phyloP scores from a whole-genome alignment of 2,329 filamentous ascomycete genomes.

The Cordyceps javanica region DNA sequence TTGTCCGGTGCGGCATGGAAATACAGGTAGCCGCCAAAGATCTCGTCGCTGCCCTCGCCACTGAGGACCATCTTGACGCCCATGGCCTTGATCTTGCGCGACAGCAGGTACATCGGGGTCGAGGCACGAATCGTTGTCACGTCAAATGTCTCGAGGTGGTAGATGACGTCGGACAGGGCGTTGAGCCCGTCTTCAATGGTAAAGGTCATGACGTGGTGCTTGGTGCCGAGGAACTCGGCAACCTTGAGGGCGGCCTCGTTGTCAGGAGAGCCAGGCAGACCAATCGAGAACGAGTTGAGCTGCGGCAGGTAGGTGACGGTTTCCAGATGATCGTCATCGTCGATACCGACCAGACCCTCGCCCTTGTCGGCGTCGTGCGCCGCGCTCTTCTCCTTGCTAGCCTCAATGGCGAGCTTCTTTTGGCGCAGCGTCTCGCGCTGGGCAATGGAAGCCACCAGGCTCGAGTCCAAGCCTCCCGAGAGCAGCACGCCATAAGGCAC shows the following conservation, averaged over 20 bases:
- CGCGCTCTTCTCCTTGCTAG: slow-evolving; percentile 34
- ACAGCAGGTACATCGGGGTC: slow-evolving; percentile 96
- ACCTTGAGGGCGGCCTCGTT: slow-evolving; percentile 88
- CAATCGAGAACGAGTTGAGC: slow-evolving; percentile 98
- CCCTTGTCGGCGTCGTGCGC: slow-evolving; percentile 51
- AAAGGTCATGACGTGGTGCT: slow-evolving; percentile 97
- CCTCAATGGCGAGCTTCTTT: slow-evolving; percentile 55
- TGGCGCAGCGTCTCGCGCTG: slow-evolving; percentile 83
- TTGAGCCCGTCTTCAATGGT: slow-evolving; percentile 96
- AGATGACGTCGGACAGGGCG: slow-evolving; percentile 94
- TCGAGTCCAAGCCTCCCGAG: slow-evolving; percentile 93
- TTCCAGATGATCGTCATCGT: slow-evolving; percentile 82
- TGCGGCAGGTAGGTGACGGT: slow-evolving; percentile 89
- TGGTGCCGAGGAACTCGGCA: slow-evolving; percentile 92
- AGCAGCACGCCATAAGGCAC: slow-evolving; percentile 95
- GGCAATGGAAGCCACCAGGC: slow-evolving; percentile 88
- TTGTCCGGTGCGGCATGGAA: slow-evolving; percentile 92
- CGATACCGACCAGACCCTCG: slow-evolving; percentile 83
- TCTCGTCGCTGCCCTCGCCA: slow-evolving; percentile 95
- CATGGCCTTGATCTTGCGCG: slow-evolving; percentile 98
- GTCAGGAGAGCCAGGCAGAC: slow-evolving; percentile 86
- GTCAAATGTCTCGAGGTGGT: slow-evolving; percentile 95
- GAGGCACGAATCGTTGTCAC: slow-evolving; percentile 98
- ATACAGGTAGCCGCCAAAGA: slow-evolving; percentile 97
- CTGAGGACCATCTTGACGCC: slow-evolving; percentile 99